Conservation (phyloP, 345 rosid genomes). For the Hirschfeldia incana region DNA sequence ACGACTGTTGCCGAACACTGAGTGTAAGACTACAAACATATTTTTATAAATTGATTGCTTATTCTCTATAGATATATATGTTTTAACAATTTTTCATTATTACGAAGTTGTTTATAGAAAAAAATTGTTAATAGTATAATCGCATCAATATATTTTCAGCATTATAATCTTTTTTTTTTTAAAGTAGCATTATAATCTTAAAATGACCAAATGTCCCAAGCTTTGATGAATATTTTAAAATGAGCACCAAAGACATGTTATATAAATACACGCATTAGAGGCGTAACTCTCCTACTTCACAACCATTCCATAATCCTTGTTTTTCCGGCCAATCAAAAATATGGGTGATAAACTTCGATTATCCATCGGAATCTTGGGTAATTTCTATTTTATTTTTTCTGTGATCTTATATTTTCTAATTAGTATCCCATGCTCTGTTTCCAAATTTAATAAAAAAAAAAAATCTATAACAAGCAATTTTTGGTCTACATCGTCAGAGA, state of each 20-base stretch:
- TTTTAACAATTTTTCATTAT: neutral
- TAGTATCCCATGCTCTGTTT: neutral
- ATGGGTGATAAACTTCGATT: constrained; percentile 66
- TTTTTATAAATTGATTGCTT: neutral
- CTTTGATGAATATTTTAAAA: constrained; percentile 14
- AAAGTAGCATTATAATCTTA: neutral
- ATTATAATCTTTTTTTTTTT: neutral
- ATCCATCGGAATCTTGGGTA: constrained; percentile 72
- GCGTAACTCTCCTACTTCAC: constrained; percentile 20
- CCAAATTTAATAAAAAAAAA: neutral
- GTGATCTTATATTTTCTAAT: neutral
- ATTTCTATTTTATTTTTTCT: neutral
- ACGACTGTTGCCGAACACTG: too few relatives aligned
- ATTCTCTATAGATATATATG: neutral
- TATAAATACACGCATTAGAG: constrained; percentile 16
- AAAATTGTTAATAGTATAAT: neutral
- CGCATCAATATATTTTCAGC: neutral
- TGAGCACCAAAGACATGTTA: constrained; percentile 14
- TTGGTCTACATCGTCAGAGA: neutral
- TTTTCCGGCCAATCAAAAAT: constrained; percentile 22
- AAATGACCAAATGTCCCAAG: constrained; percentile 10
- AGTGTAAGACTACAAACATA: too few relatives aligned
- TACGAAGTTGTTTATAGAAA: neutral
- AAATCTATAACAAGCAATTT: neutral
- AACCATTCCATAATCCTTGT: constrained; percentile 5